Percentiles rank a stretch among this genome's conserved stretches.
phyloP scores from a whole-genome alignment of 495 filamentous ascomycete species.

The Penicillium dipodomyicola region DNA sequence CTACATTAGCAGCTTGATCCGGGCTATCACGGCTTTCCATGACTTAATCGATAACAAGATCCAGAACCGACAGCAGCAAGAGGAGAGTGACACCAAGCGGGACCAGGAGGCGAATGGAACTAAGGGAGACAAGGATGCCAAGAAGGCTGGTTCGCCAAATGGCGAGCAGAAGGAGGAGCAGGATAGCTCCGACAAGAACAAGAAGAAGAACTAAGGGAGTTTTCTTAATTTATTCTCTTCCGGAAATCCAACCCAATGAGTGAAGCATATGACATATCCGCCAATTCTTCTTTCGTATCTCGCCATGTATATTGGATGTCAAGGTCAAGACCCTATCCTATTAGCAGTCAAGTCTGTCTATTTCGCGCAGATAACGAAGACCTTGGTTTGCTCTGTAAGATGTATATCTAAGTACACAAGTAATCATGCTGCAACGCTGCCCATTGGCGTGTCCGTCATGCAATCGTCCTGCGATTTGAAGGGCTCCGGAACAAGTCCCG shows the following conservation, averaged over 20 bases:
- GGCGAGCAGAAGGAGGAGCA: slow-evolving; percentile 68
- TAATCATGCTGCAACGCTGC: neutral
- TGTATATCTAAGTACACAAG: neutral
- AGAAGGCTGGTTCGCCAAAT: slow-evolving; percentile 56
- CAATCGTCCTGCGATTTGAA: neutral
- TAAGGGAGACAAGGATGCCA: slow-evolving; percentile 64
- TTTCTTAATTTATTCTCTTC: slow-evolving; percentile 10
- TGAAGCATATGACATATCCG: slow-evolving; percentile 28
- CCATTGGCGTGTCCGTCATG: neutral
- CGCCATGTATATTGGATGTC: neutral
- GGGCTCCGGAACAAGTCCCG: neutral
- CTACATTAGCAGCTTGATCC: slow-evolving; percentile 92
- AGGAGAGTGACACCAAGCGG: slow-evolving; percentile 86
- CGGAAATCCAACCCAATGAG: slow-evolving; percentile 23
- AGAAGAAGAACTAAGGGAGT: slow-evolving; percentile 54
- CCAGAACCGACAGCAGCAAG: slow-evolving; percentile 94
- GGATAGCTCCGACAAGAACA: slow-evolving; percentile 56
- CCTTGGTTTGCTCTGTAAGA: neutral
- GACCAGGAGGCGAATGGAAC: slow-evolving; percentile 57
- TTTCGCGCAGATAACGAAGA: neutral
- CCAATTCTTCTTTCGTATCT: slow-evolving; percentile 8
- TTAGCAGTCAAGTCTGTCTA: neutral
- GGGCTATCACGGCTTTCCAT: slow-evolving; percentile 98
- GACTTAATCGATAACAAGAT: slow-evolving; percentile 99
- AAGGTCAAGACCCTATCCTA: neutral